phyloP scores from a whole-genome alignment of 805 yeast species.

The Candida anglica region DNA sequence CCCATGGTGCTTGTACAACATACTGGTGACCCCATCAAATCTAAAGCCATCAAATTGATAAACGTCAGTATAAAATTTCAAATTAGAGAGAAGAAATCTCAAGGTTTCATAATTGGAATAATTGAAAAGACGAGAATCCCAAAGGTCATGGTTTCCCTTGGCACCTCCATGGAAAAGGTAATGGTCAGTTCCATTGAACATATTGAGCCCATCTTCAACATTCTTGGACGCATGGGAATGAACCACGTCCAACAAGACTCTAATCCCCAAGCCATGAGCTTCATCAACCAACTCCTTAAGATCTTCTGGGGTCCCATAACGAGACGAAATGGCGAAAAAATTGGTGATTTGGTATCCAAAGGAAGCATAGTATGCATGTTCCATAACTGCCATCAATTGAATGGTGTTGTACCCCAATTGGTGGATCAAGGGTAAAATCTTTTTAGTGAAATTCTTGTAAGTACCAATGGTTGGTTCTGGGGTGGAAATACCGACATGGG shows the following conservation, averaged over 20 bases:
- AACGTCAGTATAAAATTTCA: conserved; percentile 78
- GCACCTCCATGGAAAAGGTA: conserved; percentile 93
- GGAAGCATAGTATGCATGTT: conserved; percentile 96
- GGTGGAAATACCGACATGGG: conserved; percentile 92
- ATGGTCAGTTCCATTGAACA: conserved; percentile 92
- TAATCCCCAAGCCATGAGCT: conserved; percentile 84
- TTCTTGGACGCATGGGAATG: conserved; percentile 96
- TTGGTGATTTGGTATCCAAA: conserved; percentile 97
- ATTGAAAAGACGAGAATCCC: conserved; percentile 96
- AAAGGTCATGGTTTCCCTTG: conserved; percentile 82
- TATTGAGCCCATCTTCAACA: conserved; percentile 88
- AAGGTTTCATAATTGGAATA: conserved; percentile 90
- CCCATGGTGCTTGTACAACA: conserved; percentile 92
- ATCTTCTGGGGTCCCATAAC: conserved; percentile 95
- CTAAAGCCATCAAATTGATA: conserved; percentile 92
- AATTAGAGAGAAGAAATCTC: conserved; percentile 77
- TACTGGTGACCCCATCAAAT: conserved; percentile 94
- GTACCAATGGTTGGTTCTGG: conserved; percentile 84
- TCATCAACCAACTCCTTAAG: conserved; percentile 84
- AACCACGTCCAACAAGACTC: conserved; percentile 86
- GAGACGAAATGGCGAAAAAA: conserved; percentile 84
- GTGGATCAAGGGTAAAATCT: conserved; percentile 79
- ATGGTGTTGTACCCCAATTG: conserved; percentile 88
- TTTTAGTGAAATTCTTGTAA: conserved; percentile 77
- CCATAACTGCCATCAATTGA: conserved; percentile 98